phyloP scores from a whole-genome alignment of 768 basidiomycete genomes.

The Hemileccinum rubropunctum region DNA sequence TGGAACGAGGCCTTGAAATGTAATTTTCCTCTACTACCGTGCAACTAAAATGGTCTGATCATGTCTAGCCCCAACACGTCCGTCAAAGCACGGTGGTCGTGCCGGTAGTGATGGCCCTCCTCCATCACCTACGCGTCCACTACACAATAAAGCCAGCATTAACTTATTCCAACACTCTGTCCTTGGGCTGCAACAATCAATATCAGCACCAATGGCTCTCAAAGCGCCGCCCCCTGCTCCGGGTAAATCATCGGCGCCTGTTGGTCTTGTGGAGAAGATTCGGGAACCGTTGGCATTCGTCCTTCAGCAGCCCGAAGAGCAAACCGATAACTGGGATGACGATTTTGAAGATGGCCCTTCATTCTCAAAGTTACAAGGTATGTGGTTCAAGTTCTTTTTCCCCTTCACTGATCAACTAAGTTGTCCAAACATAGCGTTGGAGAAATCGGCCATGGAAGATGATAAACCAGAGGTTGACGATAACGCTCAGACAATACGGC shows the following conservation, averaged over 20 bases:
- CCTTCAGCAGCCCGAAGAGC: conserved; percentile 75
- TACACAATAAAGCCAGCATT: conserved; percentile 26
- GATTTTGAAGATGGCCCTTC: conserved; percentile 96
- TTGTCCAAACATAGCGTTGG: conserved; percentile 45
- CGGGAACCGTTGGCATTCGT: conserved; percentile 60
- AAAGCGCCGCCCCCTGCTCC: conserved; percentile 16
- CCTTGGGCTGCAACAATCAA: conserved; percentile 34
- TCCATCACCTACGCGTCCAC: conserved; percentile 40
- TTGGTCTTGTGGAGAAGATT: conserved; percentile 37
- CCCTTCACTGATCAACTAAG: not conserved
- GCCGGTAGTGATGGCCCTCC: conserved; percentile 38
- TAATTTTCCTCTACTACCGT: conserved; percentile 32
- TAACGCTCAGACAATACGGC: conserved; percentile 78
- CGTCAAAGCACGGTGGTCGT: conserved; percentile 63
- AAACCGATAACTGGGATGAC: conserved; percentile 97
- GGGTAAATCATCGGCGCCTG: conserved; percentile 22
- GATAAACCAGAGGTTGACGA: conserved; percentile 60
- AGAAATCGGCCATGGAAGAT: conserved; percentile 56
- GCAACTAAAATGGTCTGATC: conserved; percentile 3
- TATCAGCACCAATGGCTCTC: conserved; percentile 30
- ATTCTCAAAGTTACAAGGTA: conserved; percentile 75
- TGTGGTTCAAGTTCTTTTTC: not conserved
- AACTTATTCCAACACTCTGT: conserved; percentile 31
- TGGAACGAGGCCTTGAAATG: conserved; percentile 98
- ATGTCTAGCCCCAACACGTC: conserved; percentile 62